Percentiles rank a stretch among this genome's conserved stretches.
Evolutionary conservation across 78 protist genomes (phyloP).

Genomic region (Bodo saltans): DNA sequence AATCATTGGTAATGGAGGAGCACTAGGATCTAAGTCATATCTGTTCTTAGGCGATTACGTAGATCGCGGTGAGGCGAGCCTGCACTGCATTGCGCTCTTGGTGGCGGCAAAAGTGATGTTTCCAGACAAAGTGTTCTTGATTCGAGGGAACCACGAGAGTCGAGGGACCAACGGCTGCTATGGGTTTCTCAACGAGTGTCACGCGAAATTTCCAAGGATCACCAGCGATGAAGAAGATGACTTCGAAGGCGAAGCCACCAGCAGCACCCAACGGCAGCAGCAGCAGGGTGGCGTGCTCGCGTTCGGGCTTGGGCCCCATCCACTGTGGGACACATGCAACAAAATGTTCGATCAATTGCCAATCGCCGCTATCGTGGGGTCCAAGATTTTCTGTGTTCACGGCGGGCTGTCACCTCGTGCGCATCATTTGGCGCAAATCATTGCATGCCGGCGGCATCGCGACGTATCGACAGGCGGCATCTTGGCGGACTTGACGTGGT

Average conservation of each 20-base stretch:
- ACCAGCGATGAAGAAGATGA: slow-evolving; percentile 68
- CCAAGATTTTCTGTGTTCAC: slow-evolving; percentile 35
- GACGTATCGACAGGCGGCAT: slow-evolving; percentile 26
- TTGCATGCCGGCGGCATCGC: slow-evolving; percentile 7
- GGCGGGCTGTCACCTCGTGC: slow-evolving; percentile 43
- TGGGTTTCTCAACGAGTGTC: slow-evolving; percentile 41
- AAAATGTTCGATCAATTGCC: slow-evolving; percentile 39
- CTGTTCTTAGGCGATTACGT: slow-evolving; percentile 25
- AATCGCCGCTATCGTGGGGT: slow-evolving; percentile 26
- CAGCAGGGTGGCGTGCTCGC: not conserved
- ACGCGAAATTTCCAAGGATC: slow-evolving; percentile 27
- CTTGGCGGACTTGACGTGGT: slow-evolving; percentile 34
- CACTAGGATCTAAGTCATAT: slow-evolving; percentile 67
- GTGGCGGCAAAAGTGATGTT: slow-evolving; percentile 38
- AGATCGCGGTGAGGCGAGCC: slow-evolving; percentile 42
- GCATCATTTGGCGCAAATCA: not conserved
- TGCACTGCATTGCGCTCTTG: slow-evolving; percentile 41
- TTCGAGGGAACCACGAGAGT: slow-evolving; percentile 66
- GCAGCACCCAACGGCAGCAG: too few relatives aligned
- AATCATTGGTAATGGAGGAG: slow-evolving; percentile 54
- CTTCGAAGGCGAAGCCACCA: too few relatives aligned
- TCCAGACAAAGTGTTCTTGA: slow-evolving; percentile 31
- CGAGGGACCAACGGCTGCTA: slow-evolving; percentile 49
- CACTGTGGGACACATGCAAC: not conserved
- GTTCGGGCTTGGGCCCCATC: too few relatives aligned